phyloP scores from a whole-genome alignment of 2,329 filamentous ascomycete species.

The Nemania sp. region DNA sequence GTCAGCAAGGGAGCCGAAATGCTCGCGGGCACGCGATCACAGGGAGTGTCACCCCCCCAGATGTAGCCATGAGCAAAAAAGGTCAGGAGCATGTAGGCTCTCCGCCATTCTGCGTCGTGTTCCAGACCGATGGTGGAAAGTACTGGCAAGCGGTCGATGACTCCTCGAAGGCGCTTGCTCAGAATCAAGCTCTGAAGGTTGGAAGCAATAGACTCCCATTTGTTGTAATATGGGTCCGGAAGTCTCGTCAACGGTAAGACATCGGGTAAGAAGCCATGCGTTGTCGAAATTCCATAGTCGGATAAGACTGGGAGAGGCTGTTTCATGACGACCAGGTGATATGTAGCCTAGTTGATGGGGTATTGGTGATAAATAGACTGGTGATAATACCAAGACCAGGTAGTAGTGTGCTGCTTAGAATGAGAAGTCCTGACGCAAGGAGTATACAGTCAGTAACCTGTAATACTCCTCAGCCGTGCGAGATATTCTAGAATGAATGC shows the following conservation, averaged over 20 bases:
- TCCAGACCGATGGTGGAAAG: conserved; percentile 81
- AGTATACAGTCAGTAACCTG: conserved; percentile 62
- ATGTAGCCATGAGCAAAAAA: conserved; percentile 96
- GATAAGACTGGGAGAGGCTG: conserved; percentile 64
- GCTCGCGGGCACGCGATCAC: conserved; percentile 76
- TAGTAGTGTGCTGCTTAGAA: conserved; percentile 23
- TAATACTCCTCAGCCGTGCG: conserved; percentile 66
- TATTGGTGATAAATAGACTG: background rate
- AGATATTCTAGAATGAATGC: conserved; percentile 39
- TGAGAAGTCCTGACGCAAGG: conserved; percentile 62
- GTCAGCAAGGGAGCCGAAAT: conserved; percentile 82
- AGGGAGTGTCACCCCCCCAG: conserved; percentile 86
- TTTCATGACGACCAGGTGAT: conserved; percentile 59
- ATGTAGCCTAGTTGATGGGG: background rate
- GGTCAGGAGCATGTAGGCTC: conserved; percentile 85
- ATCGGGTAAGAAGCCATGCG: conserved; percentile 85
- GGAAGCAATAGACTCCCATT: conserved; percentile 85
- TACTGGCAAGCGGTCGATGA: conserved; percentile 79
- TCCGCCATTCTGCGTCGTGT: conserved; percentile 86
- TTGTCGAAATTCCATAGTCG: conserved; percentile 78
- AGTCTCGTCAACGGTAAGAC: conserved; percentile 78
- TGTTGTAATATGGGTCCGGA: conserved; percentile 88
- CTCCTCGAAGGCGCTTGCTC: conserved; percentile 77
- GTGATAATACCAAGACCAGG: too few relatives aligned
- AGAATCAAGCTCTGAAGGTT: conserved; percentile 88